Base-by-base conservation (phyloP, 495 filamentous ascomycete species). In the Aspergillus indologenus region DNA sequence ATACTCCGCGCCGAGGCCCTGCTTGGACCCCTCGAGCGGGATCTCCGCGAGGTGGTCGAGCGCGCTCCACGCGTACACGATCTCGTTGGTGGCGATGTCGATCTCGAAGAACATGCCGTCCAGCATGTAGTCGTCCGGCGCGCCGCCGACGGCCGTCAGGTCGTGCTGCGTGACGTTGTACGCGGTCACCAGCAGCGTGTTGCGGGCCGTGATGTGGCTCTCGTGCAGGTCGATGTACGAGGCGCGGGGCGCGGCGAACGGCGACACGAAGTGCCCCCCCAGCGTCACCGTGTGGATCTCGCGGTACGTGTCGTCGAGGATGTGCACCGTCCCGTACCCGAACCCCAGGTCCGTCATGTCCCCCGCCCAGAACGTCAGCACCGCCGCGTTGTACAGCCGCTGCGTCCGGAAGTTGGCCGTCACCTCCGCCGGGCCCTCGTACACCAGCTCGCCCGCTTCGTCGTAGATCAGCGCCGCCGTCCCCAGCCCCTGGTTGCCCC, bases 121-220 rank as follows among this genome's bases (percentile, higher is more conserved):
- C 4, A 76, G 69, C 56, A 81, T 74, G 69, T 71, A 81, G 53
- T 76, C 77, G 58, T 79, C 65, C 4, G 61, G 47, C 4, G 64
- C 68, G 17, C 70, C 76, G 21, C 78, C 79, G 47, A 77, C 71
- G 8, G 70, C 62, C 0, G 74, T 76, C 57, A 83, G 57, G 58
- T 84, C 80, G 17, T 74, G 67, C 23, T 70, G 72, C 17, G 79
- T 80, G 15, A 76, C 68, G 52, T 84, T 79, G 61, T 84, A 84
- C 14, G 80, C 75, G n/a, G 79, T 78, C 26, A 83, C 79, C 11
- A 84, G 67, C 26, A 83, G 67, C 0, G 82, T 85, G 56, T 81
- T 72, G 26, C 78, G 71, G 5, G 64, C 47, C 14, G 78, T 80
- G 45, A 81, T 66, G 19, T 69, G 71, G 26, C 78, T 77, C 65